These are phyloP conservation scores for Perkinsus olseni DNA, from an alignment of 169 alveolate species.

Conservation along the genomic window DNA sequence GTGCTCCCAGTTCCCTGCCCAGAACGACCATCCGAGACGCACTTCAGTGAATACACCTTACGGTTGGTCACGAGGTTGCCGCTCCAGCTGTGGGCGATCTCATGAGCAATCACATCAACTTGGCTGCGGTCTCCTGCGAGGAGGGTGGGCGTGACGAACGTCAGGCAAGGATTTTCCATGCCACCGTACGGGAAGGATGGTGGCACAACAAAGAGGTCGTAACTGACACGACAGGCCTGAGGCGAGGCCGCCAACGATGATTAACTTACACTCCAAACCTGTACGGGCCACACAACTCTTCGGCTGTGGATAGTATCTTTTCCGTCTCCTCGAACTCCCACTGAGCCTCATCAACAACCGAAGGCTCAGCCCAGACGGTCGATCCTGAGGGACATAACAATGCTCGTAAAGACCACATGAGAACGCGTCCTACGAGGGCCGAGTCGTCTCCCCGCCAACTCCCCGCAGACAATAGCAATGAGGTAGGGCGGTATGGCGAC, in stretches of 20 bases:
- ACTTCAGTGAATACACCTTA: conserved; percentile 37
- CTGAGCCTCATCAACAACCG: conserved; percentile 37
- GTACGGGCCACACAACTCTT: conserved; percentile 48
- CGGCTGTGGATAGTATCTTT: conserved; percentile 38
- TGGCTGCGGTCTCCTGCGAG: conserved; percentile 68
- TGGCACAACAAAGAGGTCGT: conserved; percentile 66
- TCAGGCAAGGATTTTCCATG: conserved; percentile 76
- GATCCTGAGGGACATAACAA: conserved; percentile 18
- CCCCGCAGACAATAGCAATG: conserved; percentile 66
- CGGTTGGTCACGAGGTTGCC: conserved; percentile 72
- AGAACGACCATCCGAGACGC: not conserved
- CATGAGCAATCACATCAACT: conserved; percentile 62
- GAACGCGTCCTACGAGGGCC: conserved; percentile 23
- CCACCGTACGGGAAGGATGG: conserved; percentile 81
- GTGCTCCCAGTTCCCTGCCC: conserved; percentile 10
- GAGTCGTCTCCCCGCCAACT: conserved; percentile 39
- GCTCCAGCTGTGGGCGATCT: conserved; percentile 76
- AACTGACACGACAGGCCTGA: not conserved
- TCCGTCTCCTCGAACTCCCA: conserved; percentile 55
- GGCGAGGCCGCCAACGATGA: not conserved
- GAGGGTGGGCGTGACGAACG: conserved; percentile 61
- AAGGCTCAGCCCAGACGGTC: conserved; percentile 60
- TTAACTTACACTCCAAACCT: conserved; percentile 47
- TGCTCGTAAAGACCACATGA: not conserved
- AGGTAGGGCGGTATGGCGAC: conserved; percentile 61